Evolutionary conservation across 2,329 filamentous ascomycete species (phyloP), one percentile per base, ranked within the genome.

Genomic region (Cadophora malorum): DNA sequence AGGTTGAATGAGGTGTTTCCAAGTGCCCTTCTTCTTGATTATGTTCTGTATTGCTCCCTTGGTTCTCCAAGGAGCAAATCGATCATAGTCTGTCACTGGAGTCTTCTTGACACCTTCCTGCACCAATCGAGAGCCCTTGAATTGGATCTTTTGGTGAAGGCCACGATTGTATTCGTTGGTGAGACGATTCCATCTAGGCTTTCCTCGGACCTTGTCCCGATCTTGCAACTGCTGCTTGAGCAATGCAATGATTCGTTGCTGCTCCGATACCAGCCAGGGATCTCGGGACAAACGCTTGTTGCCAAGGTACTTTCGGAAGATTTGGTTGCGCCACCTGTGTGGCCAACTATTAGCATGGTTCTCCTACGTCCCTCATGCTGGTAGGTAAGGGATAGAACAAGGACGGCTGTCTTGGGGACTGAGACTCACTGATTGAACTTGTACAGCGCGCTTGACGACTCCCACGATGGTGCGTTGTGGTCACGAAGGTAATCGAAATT

Each of bases 41-140:
- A 49, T 49, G 45, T 21, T 49, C n/a, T 49, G 45, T 8, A 49
- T 49, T 5, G 45, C 45, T 21, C 19, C 45, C 21, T 49, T 49
- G n/a, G 19, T 49, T 49, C 45, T 49, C 45, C 45, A 49, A 49
- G 45, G 45, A 49, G 45, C 45, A 21, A 49, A 49, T 21, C 45
- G 45, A 49, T 49, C 45, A 10, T n/a, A n/a, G 21, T 49, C 45
- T 6, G n/a, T 49, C n/a, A 49, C 45, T 3, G 45, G 45, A 21
- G 21, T 3, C 12, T 49, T 49, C n/a, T 49, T 49, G n/a, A 49
- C 45, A 12, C 45, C 45, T 49, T 49, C 45, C 45, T 49, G 45
- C 3, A 49, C 45, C 4, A 49, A 19, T 21, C n/a, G 19, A 49
- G 45, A 49, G n/a, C 45, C 45, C n/a, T 49, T 49, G 45, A 49